A percentile compares a stretch with the other conserved stretches of the same genome.
Conservation (phyloP, 192 early-diverging fungal genomes). For the Coemansia sp. region DNA sequence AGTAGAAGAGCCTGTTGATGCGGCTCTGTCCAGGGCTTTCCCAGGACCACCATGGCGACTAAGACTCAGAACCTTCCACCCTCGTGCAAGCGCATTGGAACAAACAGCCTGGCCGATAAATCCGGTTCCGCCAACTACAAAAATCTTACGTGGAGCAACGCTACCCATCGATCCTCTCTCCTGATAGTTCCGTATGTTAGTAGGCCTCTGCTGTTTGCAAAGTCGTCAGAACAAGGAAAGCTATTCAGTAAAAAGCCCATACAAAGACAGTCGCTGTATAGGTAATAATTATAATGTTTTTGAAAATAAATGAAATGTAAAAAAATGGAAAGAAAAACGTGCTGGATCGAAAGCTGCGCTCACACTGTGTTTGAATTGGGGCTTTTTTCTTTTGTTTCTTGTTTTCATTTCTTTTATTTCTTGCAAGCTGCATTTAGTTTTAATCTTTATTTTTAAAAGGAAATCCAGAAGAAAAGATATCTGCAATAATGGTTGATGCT, state of each 20-base stretch:
- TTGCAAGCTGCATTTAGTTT: background rate
- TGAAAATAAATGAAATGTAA: too few species aligned
- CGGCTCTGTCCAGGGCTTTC: background rate
- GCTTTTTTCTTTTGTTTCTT: too few species aligned
- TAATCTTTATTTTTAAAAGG: background rate
- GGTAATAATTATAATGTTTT: too few species aligned
- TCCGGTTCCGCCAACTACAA: slow-evolving; percentile 66
- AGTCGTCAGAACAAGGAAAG: background rate
- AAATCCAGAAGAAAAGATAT: background rate
- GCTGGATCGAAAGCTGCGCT: too few species aligned
- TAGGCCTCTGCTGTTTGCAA: background rate
- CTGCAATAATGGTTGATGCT: background rate
- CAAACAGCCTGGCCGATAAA: slow-evolving; percentile 62
- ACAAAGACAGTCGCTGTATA: too few species aligned
- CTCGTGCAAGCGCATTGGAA: slow-evolving; percentile 38
- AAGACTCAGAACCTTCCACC: slow-evolving; percentile 55
- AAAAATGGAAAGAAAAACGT: too few species aligned
- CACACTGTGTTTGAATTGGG: too few species aligned
- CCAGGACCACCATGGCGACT: slow-evolving; percentile 55
- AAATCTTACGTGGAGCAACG: slow-evolving; percentile 32
- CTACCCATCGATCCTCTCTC: slow-evolving; percentile 9
- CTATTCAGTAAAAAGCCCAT: background rate
- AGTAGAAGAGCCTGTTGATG: background rate
- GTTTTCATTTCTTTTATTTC: background rate
- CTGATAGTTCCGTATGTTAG: background rate